Evolutionary conservation across 73 alveolate species (phyloP).

Genomic region (Paramecium caudatum): DNA sequence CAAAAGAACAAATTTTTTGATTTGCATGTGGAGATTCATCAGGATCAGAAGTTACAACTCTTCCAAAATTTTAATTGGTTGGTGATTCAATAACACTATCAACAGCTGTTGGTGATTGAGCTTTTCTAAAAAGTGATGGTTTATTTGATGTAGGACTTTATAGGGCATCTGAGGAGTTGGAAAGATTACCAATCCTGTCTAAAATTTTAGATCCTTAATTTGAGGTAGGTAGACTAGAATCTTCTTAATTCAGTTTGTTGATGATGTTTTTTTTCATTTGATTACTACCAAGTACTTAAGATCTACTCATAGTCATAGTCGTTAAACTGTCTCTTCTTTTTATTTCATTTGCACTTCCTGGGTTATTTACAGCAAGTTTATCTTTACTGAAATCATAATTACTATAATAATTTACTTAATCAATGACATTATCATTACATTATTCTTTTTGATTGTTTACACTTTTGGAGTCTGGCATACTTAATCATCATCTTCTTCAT

Average conservation of each 20-base stretch:
- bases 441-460: background rate
- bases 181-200: slow-evolving; percentile 8
- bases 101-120: slow-evolving; percentile 28
- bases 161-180: slow-evolving; percentile 21
- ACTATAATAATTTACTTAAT: slow-evolving; percentile 22
- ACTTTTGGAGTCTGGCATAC: slow-evolving; percentile 3
- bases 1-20: slow-evolving; percentile 1
- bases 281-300: slow-evolving; percentile 19
- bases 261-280: background rate
- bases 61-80: background rate
- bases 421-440: slow-evolving; percentile 6
- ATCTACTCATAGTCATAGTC: slow-evolving; percentile 14
- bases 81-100: slow-evolving; percentile 24
- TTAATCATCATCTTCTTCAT: slow-evolving; percentile 21
- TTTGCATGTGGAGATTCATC: slow-evolving; percentile 32
- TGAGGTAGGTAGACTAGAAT: background rate
- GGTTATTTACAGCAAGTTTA: background rate
- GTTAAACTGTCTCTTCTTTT: slow-evolving; percentile 10
- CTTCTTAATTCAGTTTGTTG: background rate
- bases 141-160: slow-evolving; percentile 37
- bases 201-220: slow-evolving; percentile 25
- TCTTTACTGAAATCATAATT: slow-evolving; percentile 46
- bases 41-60: background rate
- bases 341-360: background rate
- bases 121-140: slow-evolving; percentile 33